These are phyloP conservation scores for Fusarium sp. DNA, from an alignment of 2,329 filamentous ascomycete genomes.

Conservation along the genomic window DNA sequence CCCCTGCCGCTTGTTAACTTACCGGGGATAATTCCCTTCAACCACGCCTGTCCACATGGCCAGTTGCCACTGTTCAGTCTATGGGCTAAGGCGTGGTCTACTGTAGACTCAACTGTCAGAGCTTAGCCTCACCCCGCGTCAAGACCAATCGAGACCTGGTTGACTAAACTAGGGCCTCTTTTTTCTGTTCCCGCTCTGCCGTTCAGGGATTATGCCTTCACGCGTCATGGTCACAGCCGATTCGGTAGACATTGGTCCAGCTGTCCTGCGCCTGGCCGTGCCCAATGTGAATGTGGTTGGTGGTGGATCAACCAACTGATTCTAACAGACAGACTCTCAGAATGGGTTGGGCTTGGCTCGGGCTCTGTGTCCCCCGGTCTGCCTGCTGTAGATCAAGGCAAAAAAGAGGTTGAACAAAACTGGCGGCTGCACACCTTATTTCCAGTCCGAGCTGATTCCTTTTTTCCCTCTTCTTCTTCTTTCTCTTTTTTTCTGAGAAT, in stretches of 20 bases:
- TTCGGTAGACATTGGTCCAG: slow-evolving; percentile 29
- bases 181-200: slow-evolving; percentile 26
- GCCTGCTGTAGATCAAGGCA: slow-evolving; percentile 11
- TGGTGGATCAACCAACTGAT: slow-evolving; percentile 39
- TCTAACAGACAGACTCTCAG: slow-evolving; percentile 28
- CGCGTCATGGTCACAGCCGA: slow-evolving; percentile 27
- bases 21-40: slow-evolving; percentile 27
- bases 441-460: slow-evolving; percentile 11
- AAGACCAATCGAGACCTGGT: slow-evolving; percentile 27
- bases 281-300: slow-evolving; percentile 39
- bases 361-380: slow-evolving; percentile 31
- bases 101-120: slow-evolving; percentile 4
- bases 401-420: slow-evolving; percentile 27
- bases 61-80: slow-evolving; percentile 21
- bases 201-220: slow-evolving; percentile 22
- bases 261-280: slow-evolving; percentile 27
- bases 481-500: slow-evolving; percentile 14
- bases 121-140: slow-evolving; percentile 9
- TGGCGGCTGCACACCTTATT: slow-evolving; percentile 11
- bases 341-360: slow-evolving; percentile 42
- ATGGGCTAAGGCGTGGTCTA: not conserved
- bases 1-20: slow-evolving; percentile 24
- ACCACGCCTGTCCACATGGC: slow-evolving; percentile 39
- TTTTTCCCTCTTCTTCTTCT: slow-evolving; percentile 10
- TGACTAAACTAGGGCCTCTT: slow-evolving; percentile 17